phyloP scores from a whole-genome alignment of 306 rosid genomes.

The Fagus sylvatica region DNA sequence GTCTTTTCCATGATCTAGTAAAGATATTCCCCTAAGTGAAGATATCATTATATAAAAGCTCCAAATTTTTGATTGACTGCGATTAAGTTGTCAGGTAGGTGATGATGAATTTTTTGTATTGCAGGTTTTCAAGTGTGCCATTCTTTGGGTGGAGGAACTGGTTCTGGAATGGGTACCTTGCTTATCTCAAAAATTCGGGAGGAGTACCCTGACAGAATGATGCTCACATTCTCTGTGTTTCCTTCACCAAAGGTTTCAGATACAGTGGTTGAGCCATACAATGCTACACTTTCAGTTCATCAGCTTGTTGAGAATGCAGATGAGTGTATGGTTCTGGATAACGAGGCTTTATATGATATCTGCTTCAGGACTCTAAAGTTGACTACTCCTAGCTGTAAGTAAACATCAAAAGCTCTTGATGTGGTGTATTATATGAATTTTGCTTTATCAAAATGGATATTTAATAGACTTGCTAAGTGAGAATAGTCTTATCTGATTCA shows the following conservation, averaged over 20 bases:
- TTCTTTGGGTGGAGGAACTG: slow-evolving; percentile 61
- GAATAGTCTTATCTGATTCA: not conserved
- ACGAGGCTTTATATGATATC: slow-evolving; percentile 58
- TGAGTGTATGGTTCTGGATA: slow-evolving; percentile 62
- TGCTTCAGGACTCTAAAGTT: slow-evolving; percentile 61
- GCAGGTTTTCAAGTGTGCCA: slow-evolving; percentile 62
- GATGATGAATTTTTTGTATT: not conserved
- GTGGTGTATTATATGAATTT: not conserved
- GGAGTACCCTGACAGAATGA: slow-evolving; percentile 64
- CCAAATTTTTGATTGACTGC: not conserved
- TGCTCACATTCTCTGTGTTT: slow-evolving; percentile 58
- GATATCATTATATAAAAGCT: not conserved
- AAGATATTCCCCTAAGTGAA: not conserved
- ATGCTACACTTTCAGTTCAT: slow-evolving; percentile 63
- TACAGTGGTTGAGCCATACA: slow-evolving; percentile 62
- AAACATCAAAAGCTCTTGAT: not conserved
- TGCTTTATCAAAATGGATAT: not conserved
- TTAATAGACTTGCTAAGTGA: not conserved
- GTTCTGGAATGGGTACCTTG: slow-evolving; percentile 62
- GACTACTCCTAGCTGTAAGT: slow-evolving; percentile 64
- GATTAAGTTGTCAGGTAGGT: not conserved
- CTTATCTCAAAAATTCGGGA: slow-evolving; percentile 57
- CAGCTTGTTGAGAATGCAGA: slow-evolving; percentile 67
- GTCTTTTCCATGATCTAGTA: not conserved
- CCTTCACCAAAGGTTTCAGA: slow-evolving; percentile 63